A percentile compares a stretch with the other conserved stretches of the same genome.
Conservation (phyloP, 2,329 filamentous ascomycete genomes). For the Phyllosticta ampelicida region DNA sequence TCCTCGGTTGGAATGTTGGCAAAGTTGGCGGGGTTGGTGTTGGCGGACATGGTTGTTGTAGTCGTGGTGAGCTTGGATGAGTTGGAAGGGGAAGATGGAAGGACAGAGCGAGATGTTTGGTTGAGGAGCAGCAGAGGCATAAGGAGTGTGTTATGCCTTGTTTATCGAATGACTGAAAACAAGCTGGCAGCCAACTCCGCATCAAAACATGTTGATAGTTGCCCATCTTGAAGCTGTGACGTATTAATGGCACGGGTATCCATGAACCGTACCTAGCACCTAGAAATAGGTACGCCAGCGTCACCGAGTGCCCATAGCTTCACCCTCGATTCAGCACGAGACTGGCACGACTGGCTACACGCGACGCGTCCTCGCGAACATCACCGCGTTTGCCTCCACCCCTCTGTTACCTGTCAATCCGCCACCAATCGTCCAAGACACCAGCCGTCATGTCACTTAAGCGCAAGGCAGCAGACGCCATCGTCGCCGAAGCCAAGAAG, state of each 20-base stretch:
- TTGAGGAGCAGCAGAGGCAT: constrained; percentile 1
- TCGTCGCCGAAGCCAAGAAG: constrained; percentile 38
- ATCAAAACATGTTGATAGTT: not conserved
- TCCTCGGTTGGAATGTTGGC: constrained; percentile 42
- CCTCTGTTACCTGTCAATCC: not conserved
- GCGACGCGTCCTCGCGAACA: not conserved
- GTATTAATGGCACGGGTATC: not conserved
- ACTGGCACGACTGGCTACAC: too few species aligned
- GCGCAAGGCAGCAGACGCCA: constrained; percentile 37
- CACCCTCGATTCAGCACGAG: not conserved
- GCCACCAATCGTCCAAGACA: not conserved
- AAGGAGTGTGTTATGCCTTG: not conserved
- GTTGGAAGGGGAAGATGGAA: not conserved
- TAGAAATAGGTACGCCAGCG: not conserved
- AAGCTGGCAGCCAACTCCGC: not conserved
- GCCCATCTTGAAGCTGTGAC: not conserved
- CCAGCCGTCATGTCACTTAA: constrained; percentile 36
- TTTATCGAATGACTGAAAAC: not conserved
- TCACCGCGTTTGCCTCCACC: not conserved
- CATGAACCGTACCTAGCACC: too few species aligned
- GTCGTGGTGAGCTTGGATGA: not conserved
- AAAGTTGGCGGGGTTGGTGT: constrained; percentile 41
- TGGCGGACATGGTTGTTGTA: constrained; percentile 23
- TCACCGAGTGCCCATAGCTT: not conserved
- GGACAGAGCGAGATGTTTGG: not conserved